Evolutionary conservation across 345 rosid species (phyloP).

Genomic region (Hibiscus mutabilis): DNA sequence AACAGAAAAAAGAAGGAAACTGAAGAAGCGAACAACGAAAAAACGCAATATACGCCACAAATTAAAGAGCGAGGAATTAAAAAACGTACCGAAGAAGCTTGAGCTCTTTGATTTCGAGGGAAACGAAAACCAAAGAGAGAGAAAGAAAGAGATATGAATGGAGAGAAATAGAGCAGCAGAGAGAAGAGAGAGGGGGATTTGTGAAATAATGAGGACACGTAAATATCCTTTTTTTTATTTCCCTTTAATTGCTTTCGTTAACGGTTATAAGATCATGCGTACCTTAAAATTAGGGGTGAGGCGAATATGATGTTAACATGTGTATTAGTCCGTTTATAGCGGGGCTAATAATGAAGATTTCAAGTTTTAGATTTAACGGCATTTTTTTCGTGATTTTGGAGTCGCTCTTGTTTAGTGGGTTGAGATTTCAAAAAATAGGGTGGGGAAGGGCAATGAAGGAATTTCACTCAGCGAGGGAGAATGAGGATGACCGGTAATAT

Average conservation of each 20-base stretch:
- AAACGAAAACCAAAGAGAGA: conserved; percentile 28
- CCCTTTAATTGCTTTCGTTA: background rate
- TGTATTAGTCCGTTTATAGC: background rate
- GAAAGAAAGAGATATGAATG: background rate
- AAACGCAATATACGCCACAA: background rate
- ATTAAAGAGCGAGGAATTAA: background rate
- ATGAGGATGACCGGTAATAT: background rate
- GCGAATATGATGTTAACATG: background rate
- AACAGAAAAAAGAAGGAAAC: conserved; percentile 4
- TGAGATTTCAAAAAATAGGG: background rate
- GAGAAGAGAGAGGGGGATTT: conserved; percentile 2
- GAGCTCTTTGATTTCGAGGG: conserved; percentile 29
- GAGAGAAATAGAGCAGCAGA: background rate
- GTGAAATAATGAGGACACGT: background rate
- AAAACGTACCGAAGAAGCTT: conserved; percentile 35
- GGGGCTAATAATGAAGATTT: background rate
- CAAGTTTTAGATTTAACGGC: background rate
- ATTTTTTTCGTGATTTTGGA: background rate
- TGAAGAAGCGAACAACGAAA: conserved; percentile 15
- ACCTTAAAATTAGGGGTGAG: background rate
- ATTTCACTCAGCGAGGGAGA: background rate
- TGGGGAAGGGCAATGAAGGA: background rate
- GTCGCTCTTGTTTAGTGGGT: background rate
- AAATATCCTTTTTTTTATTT: background rate
- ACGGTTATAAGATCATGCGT: background rate